phyloP scores from a whole-genome alignment of 2,329 filamentous ascomycete genomes.

The Fonsecaea pedrosoi region DNA sequence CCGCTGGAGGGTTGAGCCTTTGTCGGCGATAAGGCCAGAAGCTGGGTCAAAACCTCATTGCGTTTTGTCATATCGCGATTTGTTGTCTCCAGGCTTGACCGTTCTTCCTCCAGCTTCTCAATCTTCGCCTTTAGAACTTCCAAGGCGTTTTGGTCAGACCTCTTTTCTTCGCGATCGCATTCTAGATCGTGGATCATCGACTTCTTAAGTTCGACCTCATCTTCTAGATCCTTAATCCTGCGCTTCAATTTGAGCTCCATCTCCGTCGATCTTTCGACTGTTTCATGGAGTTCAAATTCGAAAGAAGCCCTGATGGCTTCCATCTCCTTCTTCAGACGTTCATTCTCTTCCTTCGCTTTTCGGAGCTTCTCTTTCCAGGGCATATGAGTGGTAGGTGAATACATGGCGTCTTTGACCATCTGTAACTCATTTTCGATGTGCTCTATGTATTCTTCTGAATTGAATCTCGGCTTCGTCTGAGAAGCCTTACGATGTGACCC shows the following conservation, averaged over 20 bases:
- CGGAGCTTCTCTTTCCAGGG: conserved; percentile 41
- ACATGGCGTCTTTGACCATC: conserved; percentile 49
- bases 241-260: conserved; percentile 43
- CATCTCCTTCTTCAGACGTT: conserved; percentile 45
- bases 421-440: conserved; percentile 57
- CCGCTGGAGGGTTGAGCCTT: conserved; percentile 36
- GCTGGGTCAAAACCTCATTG: conserved; percentile 47
- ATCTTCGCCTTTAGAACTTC: conserved; percentile 40
- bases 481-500: conserved; percentile 31
- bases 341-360: conserved; percentile 44
- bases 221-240: conserved; percentile 45
- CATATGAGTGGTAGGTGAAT: conserved; percentile 46
- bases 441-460: conserved; percentile 56
- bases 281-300: conserved; percentile 45
- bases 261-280: conserved; percentile 42
- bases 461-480: conserved; percentile 44
- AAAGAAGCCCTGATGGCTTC: conserved; percentile 45
- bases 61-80: conserved; percentile 46
- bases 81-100: conserved; percentile 43
- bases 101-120: conserved; percentile 45
- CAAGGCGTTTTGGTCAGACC: conserved; percentile 33
- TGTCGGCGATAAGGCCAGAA: conserved; percentile 47
- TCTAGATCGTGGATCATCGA: conserved; percentile 45
- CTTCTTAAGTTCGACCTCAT: conserved; percentile 44
- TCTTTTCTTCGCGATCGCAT: conserved; percentile 43